Conservation (phyloP, 179 eudicot species). For the Drosera spatulata region DNA sequence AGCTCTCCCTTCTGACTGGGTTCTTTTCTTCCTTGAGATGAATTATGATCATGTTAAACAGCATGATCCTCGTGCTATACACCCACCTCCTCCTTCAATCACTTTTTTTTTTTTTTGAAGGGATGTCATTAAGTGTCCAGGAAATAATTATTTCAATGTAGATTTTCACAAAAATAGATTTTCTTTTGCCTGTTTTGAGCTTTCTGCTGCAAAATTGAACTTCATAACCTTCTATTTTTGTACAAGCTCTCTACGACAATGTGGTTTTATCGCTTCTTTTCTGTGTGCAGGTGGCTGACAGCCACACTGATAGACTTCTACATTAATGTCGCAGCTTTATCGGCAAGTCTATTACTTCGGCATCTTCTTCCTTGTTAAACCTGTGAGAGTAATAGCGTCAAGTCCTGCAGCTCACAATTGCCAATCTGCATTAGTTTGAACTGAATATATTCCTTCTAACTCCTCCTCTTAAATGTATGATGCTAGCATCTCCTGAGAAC, state of each 20-base stretch:
- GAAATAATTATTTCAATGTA: no score
- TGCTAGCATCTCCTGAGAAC: no score
- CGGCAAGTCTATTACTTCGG: conserved; percentile 30
- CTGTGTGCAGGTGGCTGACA: conserved; percentile 59
- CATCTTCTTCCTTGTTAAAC: background rate
- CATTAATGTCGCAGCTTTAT: conserved; percentile 50
- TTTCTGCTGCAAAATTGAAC: background rate
- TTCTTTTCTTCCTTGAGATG: background rate
- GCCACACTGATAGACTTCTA: conserved; percentile 80
- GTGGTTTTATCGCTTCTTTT: background rate
- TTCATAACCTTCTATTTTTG: no score
- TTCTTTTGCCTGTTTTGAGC: background rate
- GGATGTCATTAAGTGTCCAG: no score
- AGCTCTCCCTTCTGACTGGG: conserved; percentile 8
- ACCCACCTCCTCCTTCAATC: no score
- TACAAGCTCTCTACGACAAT: no score
- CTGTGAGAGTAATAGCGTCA: background rate
- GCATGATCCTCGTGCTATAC: background rate
- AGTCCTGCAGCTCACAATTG: no score
- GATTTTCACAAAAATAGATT: background rate
- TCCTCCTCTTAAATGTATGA: no score
- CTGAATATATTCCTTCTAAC: no score
- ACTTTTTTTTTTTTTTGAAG: no score
- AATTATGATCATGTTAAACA: background rate
- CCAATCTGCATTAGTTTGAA: no score